Evolutionary conservation across 495 filamentous ascomycete species (phyloP), one percentile per base, ranked within the genome.

Genomic region (Penicillium turbatum): DNA sequence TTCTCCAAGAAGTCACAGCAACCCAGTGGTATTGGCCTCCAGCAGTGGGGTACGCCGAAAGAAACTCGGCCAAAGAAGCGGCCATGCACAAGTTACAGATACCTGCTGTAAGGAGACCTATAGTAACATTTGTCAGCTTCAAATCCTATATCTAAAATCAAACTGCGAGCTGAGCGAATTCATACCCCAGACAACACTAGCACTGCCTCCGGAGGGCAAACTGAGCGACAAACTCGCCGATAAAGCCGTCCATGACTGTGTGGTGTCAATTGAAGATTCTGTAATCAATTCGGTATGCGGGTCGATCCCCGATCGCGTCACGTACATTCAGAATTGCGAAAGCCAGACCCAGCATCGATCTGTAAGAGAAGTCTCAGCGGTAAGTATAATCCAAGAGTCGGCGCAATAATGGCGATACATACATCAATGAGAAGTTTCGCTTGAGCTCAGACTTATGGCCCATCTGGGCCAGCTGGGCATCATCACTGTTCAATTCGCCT

Each of bases 11-110:
- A 50, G 35, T 71, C 36, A 68, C 64, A 81, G 86, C 85, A 13
- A 86, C 86, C 87, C 86, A 90, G 65, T 88, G 84, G 55, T 89
- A 89, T 71, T 88, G 85, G 26, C 85, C 85, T 54, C 79, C 79
- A 50, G 80, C 77, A 11, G 85, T 89, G 37, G 87, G 87, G 63
- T 85, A 89, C 1, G 85, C 86, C 6, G 82, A 84, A 16, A 88
- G 68, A 60, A 89, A 89, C 59, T 90, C 87, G 11, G 87, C 85
- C 21, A 90, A 68, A 6, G 84, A 88, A 1, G 81, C 75, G 15
- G 87, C 83, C 34, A 89, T 79, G 56, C 82, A 87, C n/a, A 87
- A 51, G 62, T 86, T 88, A 65, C 85, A 88, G 26, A 88, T 64
- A 51, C 86, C 86, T 3, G 86, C 83, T 4, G 86, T 85, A 16